Conservation (phyloP, 208 protist species). For the Perkinsela sp. region DNA sequence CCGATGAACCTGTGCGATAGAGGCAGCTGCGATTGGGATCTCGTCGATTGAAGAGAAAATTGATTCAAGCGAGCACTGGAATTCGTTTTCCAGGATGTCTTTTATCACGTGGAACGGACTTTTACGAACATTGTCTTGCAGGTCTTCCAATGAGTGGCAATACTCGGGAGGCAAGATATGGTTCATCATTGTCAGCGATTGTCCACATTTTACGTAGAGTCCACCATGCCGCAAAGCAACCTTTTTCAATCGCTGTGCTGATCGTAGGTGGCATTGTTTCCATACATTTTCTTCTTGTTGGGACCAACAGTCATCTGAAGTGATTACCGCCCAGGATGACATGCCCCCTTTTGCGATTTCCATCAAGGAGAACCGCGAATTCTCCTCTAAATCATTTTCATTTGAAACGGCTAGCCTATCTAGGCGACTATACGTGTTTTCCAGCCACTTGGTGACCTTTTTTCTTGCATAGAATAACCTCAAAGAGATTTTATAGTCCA, state of each 20-base stretch:
- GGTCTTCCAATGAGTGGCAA: constrained; percentile 22
- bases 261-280: constrained; percentile 15
- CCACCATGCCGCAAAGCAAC: constrained; percentile 48
- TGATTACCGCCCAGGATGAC: too few relatives aligned
- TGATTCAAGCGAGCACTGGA: constrained; percentile 12
- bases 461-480: too few relatives aligned
- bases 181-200: constrained; percentile 43
- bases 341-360: too few relatives aligned
- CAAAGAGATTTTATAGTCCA: too few relatives aligned
- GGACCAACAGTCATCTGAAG: too few relatives aligned
- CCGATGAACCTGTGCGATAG: constrained; percentile 59
- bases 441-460: too few relatives aligned
- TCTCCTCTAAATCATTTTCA: too few relatives aligned
- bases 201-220: constrained; percentile 58
- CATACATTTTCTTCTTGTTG: not conserved
- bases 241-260: constrained; percentile 24
- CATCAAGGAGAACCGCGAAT: too few relatives aligned
- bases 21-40: constrained; percentile 42
- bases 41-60: constrained; percentile 30
- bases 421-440: too few relatives aligned
- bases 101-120: constrained; percentile 31
- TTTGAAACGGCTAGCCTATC: too few relatives aligned
- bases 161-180: constrained; percentile 53
- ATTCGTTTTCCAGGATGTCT: constrained; percentile 28
- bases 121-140: constrained; percentile 21